Evolutionary conservation across 2,329 filamentous ascomycete species (phyloP).

Genomic region (Pseudophaeomoniella oleicola): DNA sequence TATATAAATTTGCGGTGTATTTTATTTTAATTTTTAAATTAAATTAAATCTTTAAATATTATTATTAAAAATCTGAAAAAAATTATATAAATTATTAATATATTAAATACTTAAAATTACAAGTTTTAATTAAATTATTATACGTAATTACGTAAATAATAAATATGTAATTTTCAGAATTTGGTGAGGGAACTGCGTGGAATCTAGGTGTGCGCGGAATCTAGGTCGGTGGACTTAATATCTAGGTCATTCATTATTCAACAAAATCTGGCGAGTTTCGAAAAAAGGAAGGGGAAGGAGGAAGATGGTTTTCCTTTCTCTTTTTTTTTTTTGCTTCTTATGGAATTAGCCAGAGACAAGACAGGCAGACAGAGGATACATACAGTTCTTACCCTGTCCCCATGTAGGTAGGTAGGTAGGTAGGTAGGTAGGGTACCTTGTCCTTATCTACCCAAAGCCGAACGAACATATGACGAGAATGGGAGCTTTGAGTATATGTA

Average conservation of each 20-base stretch:
- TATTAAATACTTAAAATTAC: too few species aligned
- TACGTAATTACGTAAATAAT: background rate
- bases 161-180: background rate
- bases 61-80: background rate
- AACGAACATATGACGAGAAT: too few species aligned
- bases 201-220: background rate
- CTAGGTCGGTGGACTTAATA: background rate
- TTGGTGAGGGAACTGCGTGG: too few species aligned
- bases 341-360: too few species aligned
- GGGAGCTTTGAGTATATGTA: too few species aligned
- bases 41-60: background rate
- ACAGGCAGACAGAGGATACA: too few species aligned
- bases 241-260: background rate
- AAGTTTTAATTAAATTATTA: conserved; percentile 1
- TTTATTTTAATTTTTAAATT: background rate
- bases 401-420: too few species aligned
- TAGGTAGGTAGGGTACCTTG: too few species aligned
- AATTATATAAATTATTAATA: background rate
- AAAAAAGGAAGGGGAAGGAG: background rate
- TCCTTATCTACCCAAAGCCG: too few species aligned
- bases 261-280: background rate
- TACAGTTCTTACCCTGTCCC: too few species aligned
- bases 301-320: background rate
- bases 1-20: background rate
- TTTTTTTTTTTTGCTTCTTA: background rate